Evolutionary conservation across 495 filamentous ascomycete species (phyloP), one percentile per base, ranked within the genome.

Genomic region (Talaromyces nanjingensis): DNA sequence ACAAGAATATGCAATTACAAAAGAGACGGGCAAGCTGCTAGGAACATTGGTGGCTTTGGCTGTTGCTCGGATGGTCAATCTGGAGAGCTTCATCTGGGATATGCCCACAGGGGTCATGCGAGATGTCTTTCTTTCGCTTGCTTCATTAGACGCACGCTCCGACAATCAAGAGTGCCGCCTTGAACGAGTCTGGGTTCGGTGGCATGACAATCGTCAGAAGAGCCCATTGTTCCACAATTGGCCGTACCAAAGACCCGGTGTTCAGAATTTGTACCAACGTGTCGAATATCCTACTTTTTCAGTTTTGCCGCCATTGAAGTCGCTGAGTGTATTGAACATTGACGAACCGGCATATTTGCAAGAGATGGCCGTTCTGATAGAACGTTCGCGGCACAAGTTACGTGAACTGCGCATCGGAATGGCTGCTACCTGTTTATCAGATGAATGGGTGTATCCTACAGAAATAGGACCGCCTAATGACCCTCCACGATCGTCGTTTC

Each of bases 61-160:
- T 4, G 81, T 97, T 25, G 85, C 87, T 31, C 86, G 91, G 62
- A 97, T 97, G 93, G 79, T 87, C 24, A 92, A 92, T 66, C 83
- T 98, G 20, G 92, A 98, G 73, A 87, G 87, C 0, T 98, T 98
- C 68, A 79, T 92, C 11, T 98, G 93, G 93, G 93, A 98, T 71
- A 96, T 96, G 93, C 91, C 92, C 0, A 96, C 92, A 0, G 93
- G 93, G 0, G 88, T 97, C 25, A 74, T 93, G 47, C 83, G 92
- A 57, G 91, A 96, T 67, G 88, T 96, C 31, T 98, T 93, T 83
- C 83, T 92, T 69, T 88, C 93, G 24, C 80, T 97, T 47, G 82
- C 88, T 0, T 93, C 89, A 0, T 77, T 94, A 24, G 87, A 86
- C 29, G 83, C 87, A 66, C 76, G 86, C 53, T 76, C 82, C 14